Evolutionary conservation across 192 early-diverging fungal species (phyloP).

Genomic region (Podila minutissima): DNA sequence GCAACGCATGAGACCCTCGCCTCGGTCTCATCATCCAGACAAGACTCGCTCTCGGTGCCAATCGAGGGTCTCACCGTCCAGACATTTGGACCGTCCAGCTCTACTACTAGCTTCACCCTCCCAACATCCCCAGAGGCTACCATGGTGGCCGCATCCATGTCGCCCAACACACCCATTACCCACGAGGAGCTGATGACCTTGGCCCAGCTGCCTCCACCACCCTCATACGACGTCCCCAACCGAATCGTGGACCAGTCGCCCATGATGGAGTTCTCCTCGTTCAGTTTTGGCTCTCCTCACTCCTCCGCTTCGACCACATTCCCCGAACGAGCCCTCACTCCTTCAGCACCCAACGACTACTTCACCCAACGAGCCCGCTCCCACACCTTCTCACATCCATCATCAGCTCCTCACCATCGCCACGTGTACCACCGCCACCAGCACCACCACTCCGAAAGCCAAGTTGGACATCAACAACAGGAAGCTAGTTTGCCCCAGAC

Average conservation of each 20-base stretch:
- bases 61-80: no score
- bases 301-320: conserved; percentile 7
- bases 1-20: not conserved
- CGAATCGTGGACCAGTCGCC: conserved; percentile 28
- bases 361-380: conserved; percentile 21
- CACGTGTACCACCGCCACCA: not conserved
- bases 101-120: no score
- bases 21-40: no score
- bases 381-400: conserved; percentile 32
- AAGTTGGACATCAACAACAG: not conserved
- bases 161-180: conserved; percentile 9
- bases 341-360: conserved; percentile 12
- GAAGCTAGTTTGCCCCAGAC: conserved; percentile 3
- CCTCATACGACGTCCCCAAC: conserved; percentile 42
- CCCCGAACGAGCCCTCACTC: not conserved
- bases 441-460: not conserved
- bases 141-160: not conserved
- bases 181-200: conserved; percentile 22
- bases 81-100: no score
- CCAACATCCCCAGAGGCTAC: not conserved
- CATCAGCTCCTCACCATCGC: not conserved
- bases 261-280: conserved; percentile 2
- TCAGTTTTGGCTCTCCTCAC: not conserved
- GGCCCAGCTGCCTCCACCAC: conserved; percentile 23
- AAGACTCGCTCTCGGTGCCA: no score